Percentiles rank a stretch among this genome's conserved stretches.
Conservation (phyloP, 768 basidiomycete genomes). For the Cubamyces sp. region DNA sequence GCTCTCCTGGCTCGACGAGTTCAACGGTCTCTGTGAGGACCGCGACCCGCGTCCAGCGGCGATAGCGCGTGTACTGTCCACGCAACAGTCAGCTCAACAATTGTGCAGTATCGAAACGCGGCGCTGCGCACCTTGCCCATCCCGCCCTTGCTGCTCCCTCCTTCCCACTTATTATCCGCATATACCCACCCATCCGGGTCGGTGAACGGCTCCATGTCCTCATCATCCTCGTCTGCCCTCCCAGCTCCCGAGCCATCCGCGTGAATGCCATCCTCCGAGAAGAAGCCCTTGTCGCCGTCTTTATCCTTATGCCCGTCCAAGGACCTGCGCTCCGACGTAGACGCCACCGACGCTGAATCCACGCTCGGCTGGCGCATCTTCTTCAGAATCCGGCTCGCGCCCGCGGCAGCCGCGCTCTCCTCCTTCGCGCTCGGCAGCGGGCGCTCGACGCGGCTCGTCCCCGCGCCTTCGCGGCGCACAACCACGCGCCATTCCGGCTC, state of each 20-base stretch:
- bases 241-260: neutral
- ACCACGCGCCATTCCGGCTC: slow-evolving; percentile 90
- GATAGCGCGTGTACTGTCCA: slow-evolving; percentile 78
- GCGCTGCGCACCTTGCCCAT: slow-evolving; percentile 70
- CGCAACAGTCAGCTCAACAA: neutral
- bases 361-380: slow-evolving; percentile 46
- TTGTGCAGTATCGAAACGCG: neutral
- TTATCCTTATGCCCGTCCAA: neutral
- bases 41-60: slow-evolving; percentile 88
- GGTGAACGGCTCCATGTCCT: slow-evolving; percentile 61
- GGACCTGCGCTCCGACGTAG: neutral
- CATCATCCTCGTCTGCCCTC: slow-evolving; percentile 32
- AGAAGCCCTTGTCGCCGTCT: slow-evolving; percentile 16
- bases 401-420: slow-evolving; percentile 40
- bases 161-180: slow-evolving; percentile 96
- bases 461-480: slow-evolving; percentile 57
- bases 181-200: slow-evolving; percentile 94
- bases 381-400: slow-evolving; percentile 46
- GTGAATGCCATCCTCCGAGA: slow-evolving; percentile 24
- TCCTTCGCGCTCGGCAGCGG: slow-evolving; percentile 57
- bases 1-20: slow-evolving; percentile 42
- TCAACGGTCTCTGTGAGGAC: slow-evolving; percentile 75
- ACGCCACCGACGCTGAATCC: slow-evolving; percentile 17
- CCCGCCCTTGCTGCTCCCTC: slow-evolving; percentile 70
- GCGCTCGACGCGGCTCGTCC: slow-evolving; percentile 59